Conservation (phyloP, 2,329 filamentous ascomycete species). For the Botryotinia calthae region DNA sequence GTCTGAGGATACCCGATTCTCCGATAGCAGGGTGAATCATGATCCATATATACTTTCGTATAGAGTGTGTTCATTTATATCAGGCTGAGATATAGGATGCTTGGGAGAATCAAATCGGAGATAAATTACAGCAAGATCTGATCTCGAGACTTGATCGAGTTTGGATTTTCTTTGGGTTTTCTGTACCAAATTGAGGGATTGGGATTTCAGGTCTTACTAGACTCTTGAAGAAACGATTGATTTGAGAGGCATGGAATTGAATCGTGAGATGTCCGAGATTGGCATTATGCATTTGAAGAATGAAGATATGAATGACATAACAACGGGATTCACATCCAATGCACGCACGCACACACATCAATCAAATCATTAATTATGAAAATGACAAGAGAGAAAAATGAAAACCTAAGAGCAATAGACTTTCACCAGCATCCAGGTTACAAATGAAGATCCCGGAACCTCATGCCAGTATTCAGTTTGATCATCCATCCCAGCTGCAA, state of each 20-base stretch:
- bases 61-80: not conserved
- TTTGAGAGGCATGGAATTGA: not conserved
- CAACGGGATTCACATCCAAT: not conserved
- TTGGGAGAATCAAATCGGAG: not conserved
- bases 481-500: not conserved
- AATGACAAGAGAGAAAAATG: not conserved
- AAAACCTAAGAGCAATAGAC: not conserved
- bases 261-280: not conserved
- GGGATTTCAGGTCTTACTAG: not conserved
- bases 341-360: not conserved
- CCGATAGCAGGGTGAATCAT: not conserved
- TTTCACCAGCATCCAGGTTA: not conserved
- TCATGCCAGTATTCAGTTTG: not conserved
- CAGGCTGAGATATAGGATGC: conserved; percentile 8
- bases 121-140: not conserved
- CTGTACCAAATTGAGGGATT: not conserved
- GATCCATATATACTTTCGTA: not conserved
- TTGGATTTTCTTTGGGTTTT: not conserved
- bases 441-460: not conserved
- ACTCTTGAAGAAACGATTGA: not conserved
- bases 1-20: not conserved
- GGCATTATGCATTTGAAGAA: not conserved
- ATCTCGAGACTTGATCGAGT: not conserved
- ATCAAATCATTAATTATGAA: not conserved
- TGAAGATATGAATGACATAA: not conserved